Conservation (phyloP, 257 asterid species). For the Salvia rosmarinus region DNA sequence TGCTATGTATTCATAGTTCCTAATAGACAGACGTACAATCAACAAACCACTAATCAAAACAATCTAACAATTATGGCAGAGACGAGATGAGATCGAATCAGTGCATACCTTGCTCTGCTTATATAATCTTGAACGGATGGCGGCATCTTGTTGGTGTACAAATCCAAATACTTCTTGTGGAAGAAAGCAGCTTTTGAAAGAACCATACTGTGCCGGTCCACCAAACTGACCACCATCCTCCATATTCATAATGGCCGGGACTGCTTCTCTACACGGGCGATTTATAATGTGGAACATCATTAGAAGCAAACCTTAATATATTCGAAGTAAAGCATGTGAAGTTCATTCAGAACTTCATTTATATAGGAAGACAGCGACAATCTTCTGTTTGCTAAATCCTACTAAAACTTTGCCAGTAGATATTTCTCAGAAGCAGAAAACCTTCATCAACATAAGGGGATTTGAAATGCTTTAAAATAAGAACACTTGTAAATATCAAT, state of each 20-base stretch:
- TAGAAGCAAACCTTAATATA: background rate
- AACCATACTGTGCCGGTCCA: constrained; percentile 72
- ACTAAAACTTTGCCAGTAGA: background rate
- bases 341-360: background rate
- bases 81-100: constrained; percentile 10
- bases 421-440: background rate
- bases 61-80: background rate
- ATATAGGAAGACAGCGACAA: background rate
- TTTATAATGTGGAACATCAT: constrained; percentile 1
- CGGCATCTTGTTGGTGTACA: constrained; percentile 63
- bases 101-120: constrained; percentile 50
- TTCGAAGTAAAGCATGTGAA: background rate
- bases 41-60: background rate
- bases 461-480: background rate
- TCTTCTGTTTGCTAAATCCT: background rate
- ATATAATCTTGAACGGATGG: constrained; percentile 53
- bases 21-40: constrained; percentile 28
- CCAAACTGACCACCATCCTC: constrained; percentile 87
- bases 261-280: constrained; percentile 44
- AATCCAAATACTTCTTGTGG: constrained; percentile 54
- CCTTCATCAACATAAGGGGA: background rate
- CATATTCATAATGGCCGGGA: constrained; percentile 40
- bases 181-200: constrained; percentile 74
- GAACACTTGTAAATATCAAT: background rate
- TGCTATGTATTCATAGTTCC: constrained; percentile 67